Conservation (phyloP, 2,329 filamentous ascomycete species). For the Penicillium sp. region DNA sequence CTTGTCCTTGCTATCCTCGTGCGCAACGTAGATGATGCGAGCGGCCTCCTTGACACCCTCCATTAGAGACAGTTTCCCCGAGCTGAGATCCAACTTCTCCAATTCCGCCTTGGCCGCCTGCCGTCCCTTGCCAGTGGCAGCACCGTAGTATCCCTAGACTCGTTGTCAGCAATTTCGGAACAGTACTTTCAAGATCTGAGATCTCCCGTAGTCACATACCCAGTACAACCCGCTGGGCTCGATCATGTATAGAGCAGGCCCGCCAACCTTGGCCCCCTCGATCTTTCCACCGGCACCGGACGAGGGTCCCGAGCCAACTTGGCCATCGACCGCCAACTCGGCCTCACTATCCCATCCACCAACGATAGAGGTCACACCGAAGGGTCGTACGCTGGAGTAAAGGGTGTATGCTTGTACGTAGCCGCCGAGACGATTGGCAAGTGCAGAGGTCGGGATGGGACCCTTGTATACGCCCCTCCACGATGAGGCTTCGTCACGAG, state of each 20-base stretch:
- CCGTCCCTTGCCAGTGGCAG: slow-evolving; percentile 93
- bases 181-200: background rate
- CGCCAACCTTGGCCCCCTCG: slow-evolving; percentile 74
- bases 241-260: slow-evolving; percentile 97
- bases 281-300: slow-evolving; percentile 83
- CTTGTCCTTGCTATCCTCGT: slow-evolving; percentile 99
- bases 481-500: slow-evolving; percentile 86
- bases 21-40: slow-evolving; percentile 93
- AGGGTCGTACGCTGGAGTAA: slow-evolving; percentile 94
- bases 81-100: slow-evolving; percentile 90
- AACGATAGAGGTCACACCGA: slow-evolving; percentile 93
- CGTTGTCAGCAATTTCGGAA: slow-evolving; percentile 23
- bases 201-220: slow-evolving; percentile 50
- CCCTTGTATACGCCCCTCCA: slow-evolving; percentile 96
- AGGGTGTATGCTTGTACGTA: slow-evolving; percentile 98
- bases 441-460: slow-evolving; percentile 83
- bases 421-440: slow-evolving; percentile 89
- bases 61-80: slow-evolving; percentile 73
- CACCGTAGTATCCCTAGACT: slow-evolving; percentile 84
- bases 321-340: slow-evolving; percentile 82
- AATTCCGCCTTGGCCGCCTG: slow-evolving; percentile 97
- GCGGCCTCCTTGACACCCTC: slow-evolving; percentile 96
- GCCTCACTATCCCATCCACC: slow-evolving; percentile 90
- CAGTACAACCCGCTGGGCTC: slow-evolving; percentile 97
- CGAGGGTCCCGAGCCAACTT: slow-evolving; percentile 79